These are phyloP conservation scores for Emericellopsis terricola DNA, from an alignment of 495 filamentous ascomycete species.

Conservation along the genomic window DNA sequence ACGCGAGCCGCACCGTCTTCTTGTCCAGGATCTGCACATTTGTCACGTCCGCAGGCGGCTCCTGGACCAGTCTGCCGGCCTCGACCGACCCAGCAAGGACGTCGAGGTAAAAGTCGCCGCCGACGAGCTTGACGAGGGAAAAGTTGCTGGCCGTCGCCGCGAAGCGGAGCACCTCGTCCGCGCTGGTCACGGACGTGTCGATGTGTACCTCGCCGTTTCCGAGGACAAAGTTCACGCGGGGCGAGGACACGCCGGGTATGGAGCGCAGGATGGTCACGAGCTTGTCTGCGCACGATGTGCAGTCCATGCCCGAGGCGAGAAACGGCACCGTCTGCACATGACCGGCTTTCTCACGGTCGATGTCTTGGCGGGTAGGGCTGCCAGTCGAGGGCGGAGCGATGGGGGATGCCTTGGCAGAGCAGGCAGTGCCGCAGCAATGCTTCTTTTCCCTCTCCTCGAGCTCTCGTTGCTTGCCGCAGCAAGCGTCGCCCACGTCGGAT, in stretches of 20 bases:
- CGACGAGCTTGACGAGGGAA: neutral
- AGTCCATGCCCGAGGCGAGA: neutral
- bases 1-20: neutral
- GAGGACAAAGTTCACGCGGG: constrained; percentile 1
- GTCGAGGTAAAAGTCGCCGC: neutral
- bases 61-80: too few relatives aligned
- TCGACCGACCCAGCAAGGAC: neutral
- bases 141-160: neutral
- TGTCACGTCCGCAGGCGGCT: neutral
- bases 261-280: neutral
- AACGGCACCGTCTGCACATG: constrained; percentile 5
- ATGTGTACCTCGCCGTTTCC: constrained; percentile 2
- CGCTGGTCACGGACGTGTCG: neutral
- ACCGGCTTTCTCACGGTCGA: too few relatives aligned
- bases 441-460: too few relatives aligned
- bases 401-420: too few relatives aligned
- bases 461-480: too few relatives aligned
- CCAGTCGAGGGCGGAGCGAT: too few relatives aligned
- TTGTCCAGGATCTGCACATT: neutral
- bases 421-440: too few relatives aligned
- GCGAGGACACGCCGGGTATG: neutral
- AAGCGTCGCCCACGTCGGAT: too few relatives aligned
- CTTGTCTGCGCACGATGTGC: neutral
- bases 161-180: neutral
- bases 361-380: too few relatives aligned